Conservation (phyloP, 2,329 filamentous ascomycete genomes). For the Fusarium chuoi region DNA sequence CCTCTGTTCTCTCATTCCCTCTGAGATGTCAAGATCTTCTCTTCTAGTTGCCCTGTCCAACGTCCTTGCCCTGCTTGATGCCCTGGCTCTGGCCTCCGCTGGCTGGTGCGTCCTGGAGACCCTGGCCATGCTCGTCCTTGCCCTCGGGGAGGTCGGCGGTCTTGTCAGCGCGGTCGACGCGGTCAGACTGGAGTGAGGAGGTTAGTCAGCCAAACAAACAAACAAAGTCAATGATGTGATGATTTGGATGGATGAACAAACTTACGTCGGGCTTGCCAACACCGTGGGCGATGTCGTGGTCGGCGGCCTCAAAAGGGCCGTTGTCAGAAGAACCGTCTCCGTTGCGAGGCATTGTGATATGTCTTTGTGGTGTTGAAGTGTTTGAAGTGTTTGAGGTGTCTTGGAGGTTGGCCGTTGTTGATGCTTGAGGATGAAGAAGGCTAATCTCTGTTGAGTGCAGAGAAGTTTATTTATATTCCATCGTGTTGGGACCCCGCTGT, state of each 20-base stretch:
- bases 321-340: constrained; percentile 62
- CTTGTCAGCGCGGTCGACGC: constrained; percentile 61
- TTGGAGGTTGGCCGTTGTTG: constrained; percentile 1
- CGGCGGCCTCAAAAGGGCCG: constrained; percentile 53
- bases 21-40: neutral
- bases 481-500: neutral
- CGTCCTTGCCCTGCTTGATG: constrained; percentile 51
- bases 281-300: constrained; percentile 58
- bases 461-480: constrained; percentile 29
- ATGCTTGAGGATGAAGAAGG: constrained; percentile 7
- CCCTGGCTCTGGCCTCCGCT: constrained; percentile 59
- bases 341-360: constrained; percentile 59
- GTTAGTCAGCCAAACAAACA: neutral
- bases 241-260: neutral
- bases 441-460: neutral
- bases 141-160: constrained; percentile 59
- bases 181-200: constrained; percentile 39
- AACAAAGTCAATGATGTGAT: neutral
- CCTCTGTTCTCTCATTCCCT: neutral
- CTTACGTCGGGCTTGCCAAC: constrained; percentile 53
- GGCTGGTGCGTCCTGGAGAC: constrained; percentile 52
- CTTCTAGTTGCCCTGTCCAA: constrained; percentile 53
- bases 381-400: neutral
- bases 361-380: constrained; percentile 30
- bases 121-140: constrained; percentile 55